phyloP scores from a whole-genome alignment of 495 filamentous ascomycete genomes.

The Thozetella sp. region DNA sequence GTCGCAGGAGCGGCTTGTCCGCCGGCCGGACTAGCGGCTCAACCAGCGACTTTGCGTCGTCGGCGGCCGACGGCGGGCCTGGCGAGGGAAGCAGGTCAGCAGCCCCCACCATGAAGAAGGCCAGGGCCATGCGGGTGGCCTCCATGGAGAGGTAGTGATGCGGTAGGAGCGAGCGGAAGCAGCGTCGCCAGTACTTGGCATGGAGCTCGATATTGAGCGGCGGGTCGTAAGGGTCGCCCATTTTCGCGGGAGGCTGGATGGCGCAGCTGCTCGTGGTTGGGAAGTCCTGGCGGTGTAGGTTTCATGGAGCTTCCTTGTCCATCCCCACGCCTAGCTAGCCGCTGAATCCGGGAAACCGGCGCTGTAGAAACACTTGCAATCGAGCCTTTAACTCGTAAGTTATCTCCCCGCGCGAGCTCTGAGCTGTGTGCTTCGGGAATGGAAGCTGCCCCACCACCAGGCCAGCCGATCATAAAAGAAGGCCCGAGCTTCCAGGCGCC shows the following conservation, averaged over 20 bases:
- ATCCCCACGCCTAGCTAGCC: too few relatives aligned
- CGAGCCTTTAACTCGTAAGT: neutral
- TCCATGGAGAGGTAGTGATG: slow-evolving; percentile 82
- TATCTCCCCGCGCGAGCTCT: neutral
- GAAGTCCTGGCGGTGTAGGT: too few relatives aligned
- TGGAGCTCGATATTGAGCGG: slow-evolving; percentile 72
- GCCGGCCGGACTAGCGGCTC: slow-evolving; percentile 30
- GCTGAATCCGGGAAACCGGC: too few relatives aligned
- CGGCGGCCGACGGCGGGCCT: slow-evolving; percentile 12
- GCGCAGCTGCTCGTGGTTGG: too few relatives aligned
- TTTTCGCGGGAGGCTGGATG: slow-evolving; percentile 16
- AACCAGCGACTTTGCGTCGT: slow-evolving; percentile 7
- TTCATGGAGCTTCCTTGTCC: too few relatives aligned
- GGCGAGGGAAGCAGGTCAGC: slow-evolving; percentile 43
- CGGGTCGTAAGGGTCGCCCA: slow-evolving; percentile 31
- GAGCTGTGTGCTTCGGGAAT: too few relatives aligned
- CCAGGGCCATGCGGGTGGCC: slow-evolving; percentile 84
- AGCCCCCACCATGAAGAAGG: slow-evolving; percentile 71
- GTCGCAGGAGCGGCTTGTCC: slow-evolving; percentile 32
- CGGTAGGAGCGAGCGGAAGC: slow-evolving; percentile 80
- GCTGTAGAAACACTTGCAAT: neutral
- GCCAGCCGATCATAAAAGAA: neutral
- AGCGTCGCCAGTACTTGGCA: slow-evolving; percentile 91
- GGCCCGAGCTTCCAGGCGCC: neutral
- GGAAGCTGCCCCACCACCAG: neutral